These are phyloP conservation scores for Zasmidium cellare DNA, from an alignment of 2,329 filamentous ascomycete species.

Conservation along the genomic window DNA sequence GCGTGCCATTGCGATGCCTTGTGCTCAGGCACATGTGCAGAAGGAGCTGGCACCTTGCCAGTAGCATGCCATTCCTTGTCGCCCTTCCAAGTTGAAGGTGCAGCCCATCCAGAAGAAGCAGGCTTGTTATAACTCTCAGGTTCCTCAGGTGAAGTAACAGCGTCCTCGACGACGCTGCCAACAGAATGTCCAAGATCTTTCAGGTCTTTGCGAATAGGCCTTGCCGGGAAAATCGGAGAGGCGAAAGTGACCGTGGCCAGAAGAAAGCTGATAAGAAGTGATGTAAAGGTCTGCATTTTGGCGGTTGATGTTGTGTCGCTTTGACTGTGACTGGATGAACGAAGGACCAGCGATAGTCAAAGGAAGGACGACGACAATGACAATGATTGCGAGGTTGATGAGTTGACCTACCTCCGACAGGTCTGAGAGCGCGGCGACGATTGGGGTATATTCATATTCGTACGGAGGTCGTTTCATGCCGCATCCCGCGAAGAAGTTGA, in stretches of 20 bases:
- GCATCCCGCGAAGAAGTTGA: neutral
- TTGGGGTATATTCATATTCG: neutral
- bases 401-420: neutral
- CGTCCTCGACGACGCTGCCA: neutral
- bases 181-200: neutral
- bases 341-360: neutral
- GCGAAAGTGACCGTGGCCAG: neutral
- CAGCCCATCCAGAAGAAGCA: neutral
- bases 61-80: neutral
- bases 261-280: neutral
- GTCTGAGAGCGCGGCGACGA: neutral
- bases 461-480: neutral
- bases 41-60: neutral
- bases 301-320: neutral
- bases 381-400: neutral
- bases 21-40: neutral
- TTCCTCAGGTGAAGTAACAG: neutral
- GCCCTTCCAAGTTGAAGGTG: neutral
- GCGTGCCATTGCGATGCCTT: neutral
- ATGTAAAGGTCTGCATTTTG: neutral
- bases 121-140: neutral
- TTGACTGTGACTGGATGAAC: neutral
- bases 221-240: neutral
- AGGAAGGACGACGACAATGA: neutral
- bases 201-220: neutral